Conservation (phyloP, 805 yeast species). For the Metschnikowia peoriensis region DNA sequence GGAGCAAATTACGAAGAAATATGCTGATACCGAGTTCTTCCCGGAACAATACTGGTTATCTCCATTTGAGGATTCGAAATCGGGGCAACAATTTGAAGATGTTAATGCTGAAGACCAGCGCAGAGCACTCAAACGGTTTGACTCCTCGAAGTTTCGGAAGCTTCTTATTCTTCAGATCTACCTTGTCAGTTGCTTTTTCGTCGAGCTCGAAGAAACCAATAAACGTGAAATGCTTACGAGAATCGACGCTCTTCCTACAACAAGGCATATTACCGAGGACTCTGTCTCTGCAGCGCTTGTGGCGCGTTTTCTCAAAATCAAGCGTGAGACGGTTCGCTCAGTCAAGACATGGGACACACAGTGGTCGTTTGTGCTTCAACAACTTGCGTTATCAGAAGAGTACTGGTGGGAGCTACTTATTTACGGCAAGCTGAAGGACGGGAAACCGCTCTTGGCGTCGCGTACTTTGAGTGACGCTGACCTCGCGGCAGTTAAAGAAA, state of each 20-base stretch:
- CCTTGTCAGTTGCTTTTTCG: constrained; percentile 28
- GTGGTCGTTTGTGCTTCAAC: constrained; percentile 28
- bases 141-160: constrained; percentile 26
- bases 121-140: constrained; percentile 25
- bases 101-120: constrained; percentile 24
- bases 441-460: constrained; percentile 25
- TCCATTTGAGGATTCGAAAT: constrained; percentile 24
- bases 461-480: constrained; percentile 23
- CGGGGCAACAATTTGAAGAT: constrained; percentile 18
- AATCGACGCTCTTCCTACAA: constrained; percentile 26
- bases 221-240: constrained; percentile 22
- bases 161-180: constrained; percentile 31
- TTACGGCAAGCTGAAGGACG: constrained; percentile 35
- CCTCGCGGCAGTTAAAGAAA: constrained; percentile 18
- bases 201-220: constrained; percentile 25
- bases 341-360: constrained; percentile 25
- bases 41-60: constrained; percentile 39
- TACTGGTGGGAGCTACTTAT: constrained; percentile 43
- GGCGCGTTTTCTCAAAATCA: constrained; percentile 23
- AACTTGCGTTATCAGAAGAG: constrained; percentile 27
- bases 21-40: constrained; percentile 22
- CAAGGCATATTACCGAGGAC: constrained; percentile 39
- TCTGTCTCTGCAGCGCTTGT: constrained; percentile 24
- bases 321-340: constrained; percentile 24
- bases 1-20: constrained; percentile 20